Percentiles rank a stretch among this genome's conserved stretches.
phyloP scores from a whole-genome alignment of 2,329 filamentous ascomycete genomes.

The Aspergillus tanneri region DNA sequence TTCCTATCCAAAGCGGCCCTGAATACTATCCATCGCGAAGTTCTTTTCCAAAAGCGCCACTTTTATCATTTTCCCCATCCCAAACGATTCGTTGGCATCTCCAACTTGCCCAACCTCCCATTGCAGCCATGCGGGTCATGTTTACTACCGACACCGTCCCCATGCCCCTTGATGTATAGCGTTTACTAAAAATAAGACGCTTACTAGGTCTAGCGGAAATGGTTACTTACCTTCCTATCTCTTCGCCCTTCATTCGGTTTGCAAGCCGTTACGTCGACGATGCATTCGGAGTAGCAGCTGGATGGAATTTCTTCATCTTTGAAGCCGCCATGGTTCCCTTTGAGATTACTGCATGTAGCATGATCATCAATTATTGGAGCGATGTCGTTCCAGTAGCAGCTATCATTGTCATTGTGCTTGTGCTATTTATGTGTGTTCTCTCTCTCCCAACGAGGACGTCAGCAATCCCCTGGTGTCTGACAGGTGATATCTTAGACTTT shows the following conservation, averaged over 20 bases:
- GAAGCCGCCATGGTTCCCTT: slow-evolving; percentile 54
- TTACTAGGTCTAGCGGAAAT: slow-evolving; percentile 49
- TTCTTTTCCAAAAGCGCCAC: not conserved
- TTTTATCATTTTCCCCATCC: not conserved
- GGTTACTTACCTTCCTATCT: slow-evolving; percentile 51
- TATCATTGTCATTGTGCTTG: slow-evolving; percentile 48
- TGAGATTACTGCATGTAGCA: slow-evolving; percentile 52
- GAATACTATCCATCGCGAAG: not conserved
- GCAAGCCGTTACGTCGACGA: slow-evolving; percentile 51
- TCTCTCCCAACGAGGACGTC: not conserved
- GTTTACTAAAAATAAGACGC: slow-evolving; percentile 23
- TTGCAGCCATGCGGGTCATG: not conserved
- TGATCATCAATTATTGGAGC: slow-evolving; percentile 54
- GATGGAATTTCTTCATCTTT: slow-evolving; percentile 55
- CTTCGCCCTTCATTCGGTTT: slow-evolving; percentile 48
- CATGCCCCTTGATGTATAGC: slow-evolving; percentile 7
- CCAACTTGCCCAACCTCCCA: slow-evolving; percentile 5
- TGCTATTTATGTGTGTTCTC: slow-evolving; percentile 44
- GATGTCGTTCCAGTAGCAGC: slow-evolving; percentile 47
- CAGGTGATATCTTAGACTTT: slow-evolving; percentile 16
- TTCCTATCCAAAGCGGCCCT: slow-evolving; percentile 14
- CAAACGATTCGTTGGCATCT: not conserved
- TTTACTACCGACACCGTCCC: slow-evolving; percentile 7
- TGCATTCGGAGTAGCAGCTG: slow-evolving; percentile 48
- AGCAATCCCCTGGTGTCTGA: not conserved